Conservation (phyloP, 2,329 filamentous ascomycete species). For the Ophiosphaerella narmari region DNA sequence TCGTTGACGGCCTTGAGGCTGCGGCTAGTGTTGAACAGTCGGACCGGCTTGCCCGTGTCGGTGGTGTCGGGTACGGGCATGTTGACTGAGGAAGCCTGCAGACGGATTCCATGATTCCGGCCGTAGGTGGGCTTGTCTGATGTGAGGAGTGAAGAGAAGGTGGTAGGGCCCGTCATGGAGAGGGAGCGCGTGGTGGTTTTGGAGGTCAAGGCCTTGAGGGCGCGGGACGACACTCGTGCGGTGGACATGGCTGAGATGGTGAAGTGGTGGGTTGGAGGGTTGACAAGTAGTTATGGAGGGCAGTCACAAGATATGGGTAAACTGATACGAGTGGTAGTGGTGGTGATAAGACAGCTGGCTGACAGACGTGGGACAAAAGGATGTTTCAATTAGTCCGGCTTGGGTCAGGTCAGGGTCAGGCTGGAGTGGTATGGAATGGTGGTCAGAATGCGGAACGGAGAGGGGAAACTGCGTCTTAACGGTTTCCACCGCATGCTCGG, state of each 20-base stretch:
- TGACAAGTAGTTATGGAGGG: background rate
- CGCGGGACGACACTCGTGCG: constrained; percentile 49
- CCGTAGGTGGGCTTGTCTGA: constrained; percentile 55
- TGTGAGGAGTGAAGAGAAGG: constrained; percentile 57
- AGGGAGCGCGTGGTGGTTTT: constrained; percentile 54
- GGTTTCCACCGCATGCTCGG: background rate
- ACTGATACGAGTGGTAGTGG: background rate
- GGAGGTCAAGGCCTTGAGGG: constrained; percentile 48
- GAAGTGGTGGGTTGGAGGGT: background rate
- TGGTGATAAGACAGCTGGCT: background rate
- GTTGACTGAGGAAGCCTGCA: constrained; percentile 54
- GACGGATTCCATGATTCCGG: constrained; percentile 53
- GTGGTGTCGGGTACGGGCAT: constrained; percentile 42
- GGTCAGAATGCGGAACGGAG: background rate
- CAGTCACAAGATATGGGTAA: background rate
- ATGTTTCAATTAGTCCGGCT: background rate
- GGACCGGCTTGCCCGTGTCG: constrained; percentile 42
- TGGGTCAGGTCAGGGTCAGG: background rate
- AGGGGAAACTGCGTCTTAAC: constrained; percentile 2
- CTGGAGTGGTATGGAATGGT: background rate
- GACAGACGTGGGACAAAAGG: background rate
- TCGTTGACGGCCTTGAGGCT: constrained; percentile 61
- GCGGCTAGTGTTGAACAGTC: constrained; percentile 67
- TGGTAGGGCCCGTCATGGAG: constrained; percentile 65
- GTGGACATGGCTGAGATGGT: constrained; percentile 26